A percentile compares a stretch with the other conserved stretches of the same genome.
These are phyloP conservation scores for Sporothrix protearum DNA, from an alignment of 2,329 filamentous ascomycete species.

Conservation along the genomic window DNA sequence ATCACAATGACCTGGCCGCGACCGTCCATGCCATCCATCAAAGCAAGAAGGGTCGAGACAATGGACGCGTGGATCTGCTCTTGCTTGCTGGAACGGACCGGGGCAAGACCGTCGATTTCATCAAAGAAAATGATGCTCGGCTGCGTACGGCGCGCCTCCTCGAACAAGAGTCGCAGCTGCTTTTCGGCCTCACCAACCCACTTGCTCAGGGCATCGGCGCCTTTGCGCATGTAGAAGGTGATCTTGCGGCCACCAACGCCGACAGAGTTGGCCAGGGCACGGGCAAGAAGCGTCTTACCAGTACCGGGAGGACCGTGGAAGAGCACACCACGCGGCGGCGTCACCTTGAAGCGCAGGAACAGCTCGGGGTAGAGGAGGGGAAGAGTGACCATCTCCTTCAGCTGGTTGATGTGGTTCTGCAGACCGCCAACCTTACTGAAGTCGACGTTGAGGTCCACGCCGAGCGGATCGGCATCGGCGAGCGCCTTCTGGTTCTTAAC, in stretches of 20 bases:
- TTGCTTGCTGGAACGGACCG: slow-evolving; percentile 94
- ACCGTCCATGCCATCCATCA: slow-evolving; percentile 99
- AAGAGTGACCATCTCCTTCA: slow-evolving; percentile 98
- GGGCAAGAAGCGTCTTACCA: slow-evolving; percentile 93
- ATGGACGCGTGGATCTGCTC: slow-evolving; percentile 99
- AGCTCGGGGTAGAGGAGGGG: slow-evolving; percentile 93
- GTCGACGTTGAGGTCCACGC: slow-evolving; percentile 86
- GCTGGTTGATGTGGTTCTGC: slow-evolving; percentile 88
- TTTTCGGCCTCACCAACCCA: slow-evolving; percentile 98
- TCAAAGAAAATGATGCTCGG: slow-evolving; percentile 99
- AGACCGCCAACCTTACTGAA: slow-evolving; percentile 93
- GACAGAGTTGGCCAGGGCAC: slow-evolving; percentile 86
- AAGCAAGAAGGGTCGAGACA: slow-evolving; percentile 83
- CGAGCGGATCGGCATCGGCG: slow-evolving; percentile 89
- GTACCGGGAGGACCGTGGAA: slow-evolving; percentile 97
- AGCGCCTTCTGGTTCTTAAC: slow-evolving; percentile 88
- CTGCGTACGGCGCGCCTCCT: slow-evolving; percentile 91
- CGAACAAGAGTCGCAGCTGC: slow-evolving; percentile 87
- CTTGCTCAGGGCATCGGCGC: slow-evolving; percentile 94
- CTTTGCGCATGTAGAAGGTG: slow-evolving; percentile 99
- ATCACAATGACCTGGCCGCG: slow-evolving; percentile 97
- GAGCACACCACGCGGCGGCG: slow-evolving; percentile 87
- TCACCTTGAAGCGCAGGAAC: slow-evolving; percentile 86
- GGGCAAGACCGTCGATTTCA: slow-evolving; percentile 94
- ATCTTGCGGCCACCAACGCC: slow-evolving; percentile 88